Percentiles rank a stretch among this genome's conserved stretches.
Conservation (phyloP, 768 basidiomycete genomes). For the Omphalotus guepiniiformis region DNA sequence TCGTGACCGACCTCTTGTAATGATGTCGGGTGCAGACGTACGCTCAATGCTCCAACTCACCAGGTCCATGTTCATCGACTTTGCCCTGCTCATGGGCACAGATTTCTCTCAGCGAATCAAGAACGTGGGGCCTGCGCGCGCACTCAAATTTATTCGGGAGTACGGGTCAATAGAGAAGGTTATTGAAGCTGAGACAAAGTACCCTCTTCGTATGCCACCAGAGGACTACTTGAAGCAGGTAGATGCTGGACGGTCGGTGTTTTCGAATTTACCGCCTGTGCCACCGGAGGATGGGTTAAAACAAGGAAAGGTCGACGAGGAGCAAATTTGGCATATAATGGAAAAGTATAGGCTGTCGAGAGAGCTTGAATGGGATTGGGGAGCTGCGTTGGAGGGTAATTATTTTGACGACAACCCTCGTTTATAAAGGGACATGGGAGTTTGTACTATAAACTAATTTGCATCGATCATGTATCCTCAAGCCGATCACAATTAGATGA, state of each 20-base stretch:
- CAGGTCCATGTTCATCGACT: constrained; percentile 67
- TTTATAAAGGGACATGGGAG: too few relatives aligned
- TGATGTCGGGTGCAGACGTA: constrained; percentile 62
- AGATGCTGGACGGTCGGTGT: constrained; percentile 56
- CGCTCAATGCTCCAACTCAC: constrained; percentile 55
- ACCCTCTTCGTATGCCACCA: constrained; percentile 41
- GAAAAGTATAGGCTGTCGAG: constrained; percentile 47
- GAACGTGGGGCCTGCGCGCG: constrained; percentile 73
- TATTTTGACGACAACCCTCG: constrained; percentile 65
- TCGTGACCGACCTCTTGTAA: constrained; percentile 51
- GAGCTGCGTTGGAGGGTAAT: constrained; percentile 52
- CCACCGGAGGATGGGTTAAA: constrained; percentile 27
- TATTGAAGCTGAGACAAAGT: constrained; percentile 47
- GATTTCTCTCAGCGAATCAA: constrained; percentile 87
- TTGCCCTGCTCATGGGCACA: constrained; percentile 83
- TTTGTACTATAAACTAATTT: too few relatives aligned
- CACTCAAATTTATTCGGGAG: constrained; percentile 69
- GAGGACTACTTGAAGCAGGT: constrained; percentile 64
- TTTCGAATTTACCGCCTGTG: constrained; percentile 60
- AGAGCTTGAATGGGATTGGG: constrained; percentile 37
- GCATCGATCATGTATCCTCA: too few relatives aligned
- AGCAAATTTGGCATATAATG: constrained; percentile 41
- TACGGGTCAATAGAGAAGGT: constrained; percentile 72
- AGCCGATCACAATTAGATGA: too few relatives aligned
- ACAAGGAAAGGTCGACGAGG: constrained; percentile 31